Base-by-base conservation (phyloP, 2,329 filamentous ascomycete genomes). In the Xylaria multiplex region DNA sequence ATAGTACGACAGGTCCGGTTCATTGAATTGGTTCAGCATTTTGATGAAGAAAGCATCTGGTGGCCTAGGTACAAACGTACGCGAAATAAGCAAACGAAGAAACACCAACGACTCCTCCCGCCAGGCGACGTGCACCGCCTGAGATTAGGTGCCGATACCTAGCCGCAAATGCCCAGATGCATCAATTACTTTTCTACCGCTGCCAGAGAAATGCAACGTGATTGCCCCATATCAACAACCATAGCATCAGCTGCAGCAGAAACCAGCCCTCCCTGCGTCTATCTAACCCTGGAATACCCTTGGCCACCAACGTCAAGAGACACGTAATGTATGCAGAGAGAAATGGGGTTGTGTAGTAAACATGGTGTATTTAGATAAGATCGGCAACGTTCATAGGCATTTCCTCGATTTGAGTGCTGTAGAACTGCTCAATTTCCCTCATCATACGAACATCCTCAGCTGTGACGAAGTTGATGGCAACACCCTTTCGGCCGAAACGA, bases 331-430 rank as follows among this genome's bases (percentile, higher is more conserved):
- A 70, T 70, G 71, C 71, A 71, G 72, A 68, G 66, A 71, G 59
- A 71, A 74, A 65, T 64, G 69, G 69, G 66, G 67, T 67, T 68
- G 49, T 55, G 49, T 54, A 64, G 66, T 70, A 60, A 60, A 66
- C 50, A 59, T 58, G 37, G 40, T 30, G n/a, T 57, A 68, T 69
- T 88, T 90, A 91, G 81, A 91, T 91, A 75, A 91, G 88, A 77
- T 91, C 89, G 75, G 89, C 89, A 76, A 91, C 89, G 83, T 91
- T 91, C 96, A 99, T 98, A 79, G 96, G 96, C 96, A 99, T 99
- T 89, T 99, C 96, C 86, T 99, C 96, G 75, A 99, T 98, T 87
- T 99, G 96, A 82, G 96, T 99, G 89, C 93, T 97, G 91, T 99
- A 99, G 89, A 98, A 99, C 86, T 97, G 93, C 84, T 99, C 96